Conservation (phyloP, 805 yeast genomes). For the Candida tibetensis region DNA sequence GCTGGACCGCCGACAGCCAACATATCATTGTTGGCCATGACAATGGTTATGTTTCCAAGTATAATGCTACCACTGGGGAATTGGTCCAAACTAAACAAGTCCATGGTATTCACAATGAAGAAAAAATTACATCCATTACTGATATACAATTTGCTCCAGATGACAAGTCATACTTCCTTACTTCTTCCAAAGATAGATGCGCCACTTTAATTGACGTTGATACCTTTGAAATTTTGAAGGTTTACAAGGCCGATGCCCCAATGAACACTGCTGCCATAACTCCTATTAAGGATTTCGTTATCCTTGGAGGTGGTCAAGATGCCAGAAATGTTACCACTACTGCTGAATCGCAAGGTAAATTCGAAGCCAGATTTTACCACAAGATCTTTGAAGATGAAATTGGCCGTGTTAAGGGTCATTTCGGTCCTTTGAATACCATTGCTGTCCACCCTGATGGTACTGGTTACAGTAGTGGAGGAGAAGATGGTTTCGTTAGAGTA, state of each 20-base stretch:
- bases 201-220: conserved; percentile 79
- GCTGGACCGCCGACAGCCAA: conserved; percentile 76
- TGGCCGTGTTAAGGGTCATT: conserved; percentile 97
- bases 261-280: conserved; percentile 94
- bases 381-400: conserved; percentile 93
- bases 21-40: conserved; percentile 83
- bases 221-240: conserved; percentile 66
- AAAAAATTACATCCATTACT: conserved; percentile 50
- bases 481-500: conserved; percentile 95
- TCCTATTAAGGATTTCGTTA: conserved; percentile 85
- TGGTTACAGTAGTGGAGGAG: conserved; percentile 95
- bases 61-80: conserved; percentile 74
- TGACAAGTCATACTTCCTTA: conserved; percentile 85
- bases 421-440: conserved; percentile 94
- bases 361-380: conserved; percentile 94
- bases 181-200: conserved; percentile 88
- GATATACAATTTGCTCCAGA: conserved; percentile 83
- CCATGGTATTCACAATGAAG: conserved; percentile 65
- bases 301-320: conserved; percentile 99
- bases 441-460: conserved; percentile 94
- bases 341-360: conserved; percentile 87
- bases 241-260: conserved; percentile 85
- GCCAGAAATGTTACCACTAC: conserved; percentile 99
- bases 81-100: conserved; percentile 54
- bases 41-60: conserved; percentile 81